Evolutionary conservation across 495 filamentous ascomycete species (phyloP).

Genomic region (Penicillium simplicissimum): DNA sequence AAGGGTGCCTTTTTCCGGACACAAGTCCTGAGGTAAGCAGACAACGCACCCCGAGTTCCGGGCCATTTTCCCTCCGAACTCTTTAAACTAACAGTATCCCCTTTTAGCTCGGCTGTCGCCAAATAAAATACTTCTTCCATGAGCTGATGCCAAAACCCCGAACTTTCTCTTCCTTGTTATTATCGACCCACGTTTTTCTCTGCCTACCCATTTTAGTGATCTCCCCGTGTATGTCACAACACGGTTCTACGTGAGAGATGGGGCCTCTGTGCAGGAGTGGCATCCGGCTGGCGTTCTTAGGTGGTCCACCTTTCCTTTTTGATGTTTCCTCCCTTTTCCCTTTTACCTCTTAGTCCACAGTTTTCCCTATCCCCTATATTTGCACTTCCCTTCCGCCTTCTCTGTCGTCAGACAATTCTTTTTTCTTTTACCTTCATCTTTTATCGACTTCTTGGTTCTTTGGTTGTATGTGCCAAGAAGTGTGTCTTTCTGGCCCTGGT

Average conservation of each 20-base stretch:
- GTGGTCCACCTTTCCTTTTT: constrained; percentile 40
- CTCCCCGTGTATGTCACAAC: constrained; percentile 40
- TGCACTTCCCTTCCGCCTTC: constrained; percentile 18
- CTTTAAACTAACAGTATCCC: constrained; percentile 5
- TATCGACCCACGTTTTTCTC: constrained; percentile 38
- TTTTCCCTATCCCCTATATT: constrained; percentile 23
- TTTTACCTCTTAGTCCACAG: constrained; percentile 33
- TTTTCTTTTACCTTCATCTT: constrained; percentile 11
- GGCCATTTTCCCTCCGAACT: background rate
- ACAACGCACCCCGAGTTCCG: no score
- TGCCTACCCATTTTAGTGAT: constrained; percentile 46
- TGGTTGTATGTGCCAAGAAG: constrained; percentile 15
- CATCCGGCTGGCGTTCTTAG: constrained; percentile 54
- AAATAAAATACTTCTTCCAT: constrained; percentile 41
- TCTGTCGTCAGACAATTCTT: constrained; percentile 18
- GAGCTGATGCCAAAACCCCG: constrained; percentile 35
- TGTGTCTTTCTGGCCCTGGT: constrained; percentile 14
- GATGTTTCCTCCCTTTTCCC: constrained; percentile 38
- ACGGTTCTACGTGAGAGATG: constrained; percentile 38
- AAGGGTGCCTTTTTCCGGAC: constrained; percentile 93
- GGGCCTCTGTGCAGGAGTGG: constrained; percentile 46
- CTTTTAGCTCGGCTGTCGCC: constrained; percentile 47
- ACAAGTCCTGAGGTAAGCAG: constrained; percentile 64
- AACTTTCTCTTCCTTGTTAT: constrained; percentile 34
- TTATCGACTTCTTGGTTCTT: constrained; percentile 10